Base-by-base conservation (phyloP, 2,329 filamentous ascomycete species). In the Cryphonectria parasitica region DNA sequence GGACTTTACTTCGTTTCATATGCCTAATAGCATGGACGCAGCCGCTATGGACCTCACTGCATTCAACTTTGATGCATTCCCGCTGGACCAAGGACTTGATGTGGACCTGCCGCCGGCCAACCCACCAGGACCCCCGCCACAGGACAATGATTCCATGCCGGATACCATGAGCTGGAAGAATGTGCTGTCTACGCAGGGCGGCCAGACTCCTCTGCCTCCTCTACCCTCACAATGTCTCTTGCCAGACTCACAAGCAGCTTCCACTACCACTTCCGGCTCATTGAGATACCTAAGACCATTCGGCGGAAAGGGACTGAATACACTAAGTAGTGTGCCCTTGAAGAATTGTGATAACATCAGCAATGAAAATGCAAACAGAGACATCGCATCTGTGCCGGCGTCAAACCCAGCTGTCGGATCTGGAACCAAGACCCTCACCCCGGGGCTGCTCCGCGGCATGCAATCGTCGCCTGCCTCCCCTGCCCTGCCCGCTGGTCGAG, bases 121-220 rank as follows among this genome's bases (percentile, higher is more conserved):
- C 8, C 68, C 66, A 36, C 41, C 54, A 22, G 56, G 22, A 31
- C 63, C 71, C 11, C 36, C 61, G 28, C 61, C 34, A 72, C 73
- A 52, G 71, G 71, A 71, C 34, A 54, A 28, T 28, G 69, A 78
- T 45, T 85, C 84, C 4, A 79, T 90, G 71, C 87, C 87, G 22
- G 88, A 90, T 79, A 89, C 87, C 5, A 77, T 88, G 73, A 81
- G 81, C 75, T 89, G 86, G 86, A 80, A 79, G 34, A 82, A 83
- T 28, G 76, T 82, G 31, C 73, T 82, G 61, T 82, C 82, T 71
- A 82, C 83, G 10, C 80, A 82, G 31, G 75, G 79, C 22, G 78
- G 78, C 45, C 78, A 76, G 69, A 75, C 74, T 54, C 74, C 78
- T 6, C 75, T 85, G 61, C 83, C 85, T 7, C 83, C 84, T 4